Base-by-base conservation (phyloP, 257 asterid genomes). In the Nicotiana benthamiana region DNA sequence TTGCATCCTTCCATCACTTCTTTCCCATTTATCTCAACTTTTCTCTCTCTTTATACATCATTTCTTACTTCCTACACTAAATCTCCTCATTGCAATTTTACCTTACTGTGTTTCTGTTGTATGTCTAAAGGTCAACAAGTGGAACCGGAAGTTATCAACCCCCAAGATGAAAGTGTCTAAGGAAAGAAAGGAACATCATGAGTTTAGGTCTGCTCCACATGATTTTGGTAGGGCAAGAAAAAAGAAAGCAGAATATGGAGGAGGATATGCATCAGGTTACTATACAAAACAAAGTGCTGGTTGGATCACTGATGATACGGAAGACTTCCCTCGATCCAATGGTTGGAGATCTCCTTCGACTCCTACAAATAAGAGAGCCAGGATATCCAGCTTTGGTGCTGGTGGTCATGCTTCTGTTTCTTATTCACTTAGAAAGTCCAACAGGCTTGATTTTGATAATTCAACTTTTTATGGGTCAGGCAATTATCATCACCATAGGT, bases 231-330 rank as follows among this genome's bases (percentile, higher is more conserved):
- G 85, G 83, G 61, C 52, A 4, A 67, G 51, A 20, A 87, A 75
- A 78, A 87, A 83, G 85, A 83, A 82, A 77, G 6, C 81, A 61
- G 81, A 87, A 54, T 51, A 56, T 27, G 87, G 82, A 52, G 81
- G 24, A 10, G 89, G 80, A 48, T 83, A 80, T 32, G 10, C 83
- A 15, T 79, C 91, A 4, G 79, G 86, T 57, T 78, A 82, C 54
- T 87, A 84, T 81, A 59, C 87, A 48, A 95, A 90, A 84, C 88
- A 82, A 57, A 91, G 90, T 86, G 91, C 93, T 43, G 95, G 97
- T 65, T 93, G 99, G 99, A 85, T 70, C 72, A 82, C 92, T 9
- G 91, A 90, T 79, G 79, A 90, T 82, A 93, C 91, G 28, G 93
- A 82, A 74, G 92, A 91, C 81, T 84, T 63, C 43, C 26, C 43